Base-by-base conservation (phyloP, 2,329 filamentous ascomycete species). In the Hypoxylon sp. region DNA sequence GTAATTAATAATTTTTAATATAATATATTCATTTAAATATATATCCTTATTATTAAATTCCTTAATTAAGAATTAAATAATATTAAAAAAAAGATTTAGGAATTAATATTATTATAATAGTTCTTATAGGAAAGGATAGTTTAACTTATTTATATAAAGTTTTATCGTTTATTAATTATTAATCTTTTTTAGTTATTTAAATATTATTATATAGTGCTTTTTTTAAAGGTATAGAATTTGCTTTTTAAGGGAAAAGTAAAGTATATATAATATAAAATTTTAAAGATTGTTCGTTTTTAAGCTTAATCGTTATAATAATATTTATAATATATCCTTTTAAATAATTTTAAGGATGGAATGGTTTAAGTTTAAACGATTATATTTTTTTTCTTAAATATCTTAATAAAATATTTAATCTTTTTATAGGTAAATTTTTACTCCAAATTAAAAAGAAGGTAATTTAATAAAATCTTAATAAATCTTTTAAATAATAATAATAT, bases 271-370 rank as follows among this genome's bases (percentile, higher is more conserved):
- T 45, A 19, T 21, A 45, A 19, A 5, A 45, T 21, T 45, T 45
- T 21, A 10, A 19, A 45, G 17, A 45, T 45, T n/a, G 9, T 19
- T 21, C 10, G 21, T 19, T 2, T 19, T 45, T 45, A 45, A 45
- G 17, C 5, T 19, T 45, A 45, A 45, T 21, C 21, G 10, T 45
- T 45, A 45, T 19, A 45, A 45, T 45, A 45, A 45, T 45, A 45
- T 21, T 45, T 45, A 45, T 21, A 45, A 21, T 45, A 45, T 9
- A 21, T 45, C 10, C 21, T 19, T 45, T 19, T 19, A 45, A 45
- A 45, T 45, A 45, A 10, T 45, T 10, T 21, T 45, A 45, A 21
- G 17, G 7, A 45, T 45, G 10, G 10, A 45, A 21, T 45, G 17
- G 17, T 45, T 45, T 19, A 45, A 21, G 17, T 45, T 45, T 19